Evolutionary conservation across 345 rosid species (phyloP).

Genomic region (Euphorbia peplus): DNA sequence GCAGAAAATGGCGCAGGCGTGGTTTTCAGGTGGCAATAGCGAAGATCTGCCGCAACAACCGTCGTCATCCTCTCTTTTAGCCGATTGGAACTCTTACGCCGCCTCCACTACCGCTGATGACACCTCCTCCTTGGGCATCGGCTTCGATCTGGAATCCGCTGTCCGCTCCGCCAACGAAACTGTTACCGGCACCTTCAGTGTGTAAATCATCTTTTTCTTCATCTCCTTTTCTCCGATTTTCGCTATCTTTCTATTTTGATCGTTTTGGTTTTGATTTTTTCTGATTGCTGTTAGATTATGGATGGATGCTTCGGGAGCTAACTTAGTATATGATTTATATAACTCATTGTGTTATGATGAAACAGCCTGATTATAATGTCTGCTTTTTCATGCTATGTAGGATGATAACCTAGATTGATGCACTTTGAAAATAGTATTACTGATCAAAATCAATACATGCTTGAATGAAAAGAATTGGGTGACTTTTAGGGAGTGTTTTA

Average conservation of each 20-base stretch:
- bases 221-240: neutral
- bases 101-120: slow-evolving; percentile 8
- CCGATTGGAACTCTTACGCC: slow-evolving; percentile 35
- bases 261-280: neutral
- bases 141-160: slow-evolving; percentile 31
- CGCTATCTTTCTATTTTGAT: neutral
- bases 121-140: neutral
- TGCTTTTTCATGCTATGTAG: neutral
- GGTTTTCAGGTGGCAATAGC: slow-evolving; percentile 20
- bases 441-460: neutral
- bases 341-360: neutral
- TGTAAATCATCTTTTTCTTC: slow-evolving; percentile 16
- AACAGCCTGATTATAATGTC: neutral
- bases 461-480: neutral
- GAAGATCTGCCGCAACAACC: slow-evolving; percentile 17
- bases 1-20: slow-evolving; percentile 22
- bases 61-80: slow-evolving; percentile 21
- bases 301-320: neutral
- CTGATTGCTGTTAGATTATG: neutral
- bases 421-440: too few relatives aligned
- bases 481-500: neutral
- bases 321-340: neutral
- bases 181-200: slow-evolving; percentile 31
- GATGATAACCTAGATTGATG: neutral
- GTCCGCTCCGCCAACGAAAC: slow-evolving; percentile 31